Conservation (phyloP, 495 filamentous ascomycete species). For the Penicillium steckii region DNA sequence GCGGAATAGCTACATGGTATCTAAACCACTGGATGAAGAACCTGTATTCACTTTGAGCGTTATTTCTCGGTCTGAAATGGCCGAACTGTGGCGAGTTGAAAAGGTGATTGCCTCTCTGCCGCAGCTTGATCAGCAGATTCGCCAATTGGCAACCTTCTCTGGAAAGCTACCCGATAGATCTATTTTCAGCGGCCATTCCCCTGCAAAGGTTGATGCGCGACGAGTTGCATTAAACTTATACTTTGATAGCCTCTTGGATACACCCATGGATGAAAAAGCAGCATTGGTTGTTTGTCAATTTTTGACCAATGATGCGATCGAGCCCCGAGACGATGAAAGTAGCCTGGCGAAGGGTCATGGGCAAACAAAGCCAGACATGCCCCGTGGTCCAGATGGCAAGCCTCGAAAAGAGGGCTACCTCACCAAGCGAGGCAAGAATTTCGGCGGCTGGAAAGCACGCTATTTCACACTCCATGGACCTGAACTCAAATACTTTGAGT, state of each 20-base stretch:
- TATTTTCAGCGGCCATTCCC: conserved; percentile 90
- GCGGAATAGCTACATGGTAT: conserved; percentile 73
- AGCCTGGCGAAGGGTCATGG: conserved; percentile 46
- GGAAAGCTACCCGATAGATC: conserved; percentile 76
- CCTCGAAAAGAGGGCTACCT: conserved; percentile 86
- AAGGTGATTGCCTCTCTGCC: conserved; percentile 83
- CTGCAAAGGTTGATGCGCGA: conserved; percentile 88
- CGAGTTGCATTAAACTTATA: conserved; percentile 79
- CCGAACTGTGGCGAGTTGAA: conserved; percentile 89
- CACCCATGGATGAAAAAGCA: conserved; percentile 72
- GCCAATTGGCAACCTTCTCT: conserved; percentile 63
- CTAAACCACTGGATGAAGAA: conserved; percentile 71
- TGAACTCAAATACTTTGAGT: conserved; percentile 86
- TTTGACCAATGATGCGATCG: conserved; percentile 80
- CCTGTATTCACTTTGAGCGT: conserved; percentile 91
- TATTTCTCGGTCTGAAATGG: conserved; percentile 71
- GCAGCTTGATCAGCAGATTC: conserved; percentile 76
- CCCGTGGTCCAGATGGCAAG: conserved; percentile 57
- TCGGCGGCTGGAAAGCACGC: conserved; percentile 97
- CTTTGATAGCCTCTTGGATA: conserved; percentile 78
- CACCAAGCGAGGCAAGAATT: conserved; percentile 96
- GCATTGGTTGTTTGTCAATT: conserved; percentile 87
- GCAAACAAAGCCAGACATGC: conserved; percentile 37
- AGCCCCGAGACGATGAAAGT: conserved; percentile 66
- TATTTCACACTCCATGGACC: conserved; percentile 93